Conservation (phyloP, 2,329 filamentous ascomycete genomes). For the Phymatotrichopsis omnivora region DNA sequence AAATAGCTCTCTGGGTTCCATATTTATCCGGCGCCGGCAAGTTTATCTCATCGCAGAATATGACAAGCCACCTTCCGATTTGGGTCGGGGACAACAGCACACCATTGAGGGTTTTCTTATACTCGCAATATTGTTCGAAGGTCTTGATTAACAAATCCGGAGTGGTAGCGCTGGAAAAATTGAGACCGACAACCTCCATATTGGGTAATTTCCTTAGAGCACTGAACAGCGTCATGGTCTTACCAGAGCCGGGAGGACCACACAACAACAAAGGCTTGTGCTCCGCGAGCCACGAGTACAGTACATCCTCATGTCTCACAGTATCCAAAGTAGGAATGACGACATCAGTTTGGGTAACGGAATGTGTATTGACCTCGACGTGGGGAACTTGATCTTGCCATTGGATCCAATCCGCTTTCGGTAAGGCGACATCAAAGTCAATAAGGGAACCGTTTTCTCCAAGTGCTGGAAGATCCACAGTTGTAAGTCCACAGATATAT, state of each 20-base stretch:
- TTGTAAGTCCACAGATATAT: conserved; percentile 68
- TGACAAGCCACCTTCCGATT: conserved; percentile 92
- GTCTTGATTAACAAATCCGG: conserved; percentile 98
- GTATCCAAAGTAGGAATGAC: conserved; percentile 98
- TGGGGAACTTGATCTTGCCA: conserved; percentile 94
- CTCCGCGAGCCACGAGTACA: conserved; percentile 98
- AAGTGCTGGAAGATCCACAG: conserved; percentile 72
- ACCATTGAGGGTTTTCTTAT: conserved; percentile 95
- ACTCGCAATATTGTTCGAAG: conserved; percentile 98
- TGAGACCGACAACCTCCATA: conserved; percentile 98
- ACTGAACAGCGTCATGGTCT: conserved; percentile 99
- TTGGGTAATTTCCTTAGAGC: conserved; percentile 92
- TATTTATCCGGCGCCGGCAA: conserved; percentile 96
- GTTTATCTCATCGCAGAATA: conserved; percentile 99
- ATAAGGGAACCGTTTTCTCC: conserved; percentile 73
- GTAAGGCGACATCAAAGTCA: conserved; percentile 84
- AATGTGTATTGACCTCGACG: conserved; percentile 96
- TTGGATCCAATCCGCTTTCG: conserved; percentile 75
- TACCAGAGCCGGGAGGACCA: conserved; percentile 94
- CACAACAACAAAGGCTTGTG: conserved; percentile 95
- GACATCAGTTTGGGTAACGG: conserved; percentile 92
- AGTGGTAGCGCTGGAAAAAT: conserved; percentile 97
- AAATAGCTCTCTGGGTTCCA: conserved; percentile 92
- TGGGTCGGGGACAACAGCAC: conserved; percentile 93
- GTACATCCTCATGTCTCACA: conserved; percentile 93